Percentiles rank a stretch among this genome's conserved stretches.
Conservation (phyloP, 441 rosid species). For the Jatropha multifida region DNA sequence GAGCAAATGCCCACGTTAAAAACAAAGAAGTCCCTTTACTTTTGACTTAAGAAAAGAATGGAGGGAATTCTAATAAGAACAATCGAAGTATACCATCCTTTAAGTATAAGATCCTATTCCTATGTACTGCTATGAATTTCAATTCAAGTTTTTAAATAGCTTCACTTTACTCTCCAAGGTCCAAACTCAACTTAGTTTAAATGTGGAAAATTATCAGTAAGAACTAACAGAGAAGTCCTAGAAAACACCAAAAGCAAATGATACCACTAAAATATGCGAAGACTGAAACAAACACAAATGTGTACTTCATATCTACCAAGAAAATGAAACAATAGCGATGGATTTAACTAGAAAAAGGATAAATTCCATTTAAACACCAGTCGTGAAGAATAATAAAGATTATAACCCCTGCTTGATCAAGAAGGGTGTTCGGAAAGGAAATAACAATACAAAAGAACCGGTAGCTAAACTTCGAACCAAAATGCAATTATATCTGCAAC, state of each 20-base stretch:
- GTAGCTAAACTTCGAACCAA: neutral
- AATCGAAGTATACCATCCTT: too few relatives aligned
- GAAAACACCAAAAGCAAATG: constrained; percentile 3
- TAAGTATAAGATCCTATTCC: too few relatives aligned
- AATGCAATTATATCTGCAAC: neutral
- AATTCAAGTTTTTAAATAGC: neutral
- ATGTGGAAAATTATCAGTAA: neutral
- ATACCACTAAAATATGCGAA: neutral
- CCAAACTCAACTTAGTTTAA: neutral
- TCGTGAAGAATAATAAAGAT: neutral
- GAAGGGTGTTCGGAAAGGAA: neutral
- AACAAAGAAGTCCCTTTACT: neutral
- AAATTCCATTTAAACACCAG: neutral
- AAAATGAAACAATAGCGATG: neutral
- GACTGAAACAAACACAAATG: neutral
- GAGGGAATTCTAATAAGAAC: too few relatives aligned
- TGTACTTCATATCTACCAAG: neutral
- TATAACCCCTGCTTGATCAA: neutral
- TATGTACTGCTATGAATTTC: too few relatives aligned
- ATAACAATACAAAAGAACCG: neutral
- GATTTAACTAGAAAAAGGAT: neutral
- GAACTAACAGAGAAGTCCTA: neutral
- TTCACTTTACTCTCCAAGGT: neutral
- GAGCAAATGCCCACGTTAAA: neutral
- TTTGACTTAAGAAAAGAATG: too few relatives aligned